Conservation (phyloP, 1,284 basidiomycete species). For the Ustilago crameri region DNA sequence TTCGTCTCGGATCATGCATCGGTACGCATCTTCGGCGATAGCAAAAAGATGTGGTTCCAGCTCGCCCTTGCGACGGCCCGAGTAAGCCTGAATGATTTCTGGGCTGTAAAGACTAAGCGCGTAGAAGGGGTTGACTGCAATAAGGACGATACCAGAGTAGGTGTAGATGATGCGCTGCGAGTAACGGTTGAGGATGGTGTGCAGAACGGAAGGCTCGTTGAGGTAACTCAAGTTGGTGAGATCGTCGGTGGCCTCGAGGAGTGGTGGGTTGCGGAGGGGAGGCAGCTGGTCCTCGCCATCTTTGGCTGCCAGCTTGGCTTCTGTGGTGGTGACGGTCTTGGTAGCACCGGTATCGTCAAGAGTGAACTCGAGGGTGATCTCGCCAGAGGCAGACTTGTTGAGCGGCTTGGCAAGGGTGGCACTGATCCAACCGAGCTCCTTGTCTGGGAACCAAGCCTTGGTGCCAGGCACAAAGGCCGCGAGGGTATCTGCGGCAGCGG, state of each 20-base stretch:
- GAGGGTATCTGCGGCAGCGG: slow-evolving; percentile 51
- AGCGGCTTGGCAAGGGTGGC: slow-evolving; percentile 77
- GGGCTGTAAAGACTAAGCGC: slow-evolving; percentile 79
- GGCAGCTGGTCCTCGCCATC: slow-evolving; percentile 73
- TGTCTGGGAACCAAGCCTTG: slow-evolving; percentile 81
- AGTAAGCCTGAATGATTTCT: slow-evolving; percentile 97
- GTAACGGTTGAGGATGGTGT: slow-evolving; percentile 96
- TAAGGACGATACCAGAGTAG: slow-evolving; percentile 95
- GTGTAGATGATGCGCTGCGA: slow-evolving; percentile 98
- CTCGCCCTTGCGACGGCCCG: slow-evolving; percentile 89
- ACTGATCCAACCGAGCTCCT: slow-evolving; percentile 89
- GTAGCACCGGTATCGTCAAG: slow-evolving; percentile 62
- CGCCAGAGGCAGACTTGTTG: slow-evolving; percentile 44
- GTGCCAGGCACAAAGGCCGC: slow-evolving; percentile 68
- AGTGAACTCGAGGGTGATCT: slow-evolving; percentile 55
- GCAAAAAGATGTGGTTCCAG: slow-evolving; percentile 98
- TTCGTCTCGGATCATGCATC: slow-evolving; percentile 93
- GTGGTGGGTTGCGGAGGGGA: slow-evolving; percentile 93
- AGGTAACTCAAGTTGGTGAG: slow-evolving; percentile 96
- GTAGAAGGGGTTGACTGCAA: slow-evolving; percentile 98
- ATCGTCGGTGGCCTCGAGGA: slow-evolving; percentile 96
- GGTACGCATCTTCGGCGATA: slow-evolving; percentile 98
- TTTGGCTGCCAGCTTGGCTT: slow-evolving; percentile 50
- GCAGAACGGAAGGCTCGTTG: slow-evolving; percentile 94
- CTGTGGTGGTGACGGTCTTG: slow-evolving; percentile 57